A percentile compares a stretch with the other conserved stretches of the same genome.
Evolutionary conservation across 306 rosid species (phyloP).

Genomic region (Fragaria vesca): DNA sequence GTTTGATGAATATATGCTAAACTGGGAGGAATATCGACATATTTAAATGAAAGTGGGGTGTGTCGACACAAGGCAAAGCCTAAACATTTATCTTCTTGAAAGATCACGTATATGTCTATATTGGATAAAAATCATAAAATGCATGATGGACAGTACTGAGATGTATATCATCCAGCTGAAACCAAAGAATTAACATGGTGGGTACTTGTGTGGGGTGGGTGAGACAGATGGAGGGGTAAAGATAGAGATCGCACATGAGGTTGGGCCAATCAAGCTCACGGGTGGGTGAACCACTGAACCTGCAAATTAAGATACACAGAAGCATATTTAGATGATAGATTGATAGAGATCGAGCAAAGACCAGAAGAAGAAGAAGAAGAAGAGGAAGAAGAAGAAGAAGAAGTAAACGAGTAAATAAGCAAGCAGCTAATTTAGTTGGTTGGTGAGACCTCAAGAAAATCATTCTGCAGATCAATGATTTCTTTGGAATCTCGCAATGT

Average conservation of each 20-base stretch:
- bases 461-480: slow-evolving; percentile 35
- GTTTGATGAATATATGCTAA: background rate
- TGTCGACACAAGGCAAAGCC: background rate
- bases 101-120: background rate
- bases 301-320: background rate
- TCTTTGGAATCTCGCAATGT: slow-evolving; percentile 39
- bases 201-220: slow-evolving; percentile 4
- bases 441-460: slow-evolving; percentile 36
- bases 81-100: background rate
- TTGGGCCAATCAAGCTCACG: slow-evolving; percentile 4
- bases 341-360: background rate
- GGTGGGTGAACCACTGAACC: slow-evolving; percentile 3
- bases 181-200: slow-evolving; percentile 2
- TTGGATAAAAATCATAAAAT: background rate
- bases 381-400: background rate
- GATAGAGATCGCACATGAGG: slow-evolving; percentile 16
- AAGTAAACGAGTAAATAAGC: background rate
- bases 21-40: background rate
- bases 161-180: background rate
- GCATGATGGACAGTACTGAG: background rate
- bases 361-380: background rate
- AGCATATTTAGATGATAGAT: background rate
- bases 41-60: background rate
- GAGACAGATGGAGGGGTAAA: slow-evolving; percentile 1
- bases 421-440: slow-evolving; percentile 6